These are phyloP conservation scores for Penicillium cinerascens DNA, from an alignment of 495 filamentous ascomycete genomes.

Conservation along the genomic window DNA sequence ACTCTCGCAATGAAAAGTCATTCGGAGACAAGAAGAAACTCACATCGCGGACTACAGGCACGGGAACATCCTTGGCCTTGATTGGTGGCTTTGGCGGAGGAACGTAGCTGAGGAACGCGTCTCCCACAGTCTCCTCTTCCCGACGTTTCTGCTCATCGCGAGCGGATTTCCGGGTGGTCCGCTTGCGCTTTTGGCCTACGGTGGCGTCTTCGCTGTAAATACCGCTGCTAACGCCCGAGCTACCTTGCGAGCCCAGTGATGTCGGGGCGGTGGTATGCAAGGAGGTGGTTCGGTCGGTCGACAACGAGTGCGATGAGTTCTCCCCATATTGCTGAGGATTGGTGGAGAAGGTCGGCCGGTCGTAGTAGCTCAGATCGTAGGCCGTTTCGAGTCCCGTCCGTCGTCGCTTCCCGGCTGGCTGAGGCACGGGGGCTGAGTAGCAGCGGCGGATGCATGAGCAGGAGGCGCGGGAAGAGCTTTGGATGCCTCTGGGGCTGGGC, in stretches of 20 bases:
- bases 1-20: background rate
- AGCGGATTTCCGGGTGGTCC: constrained; percentile 70
- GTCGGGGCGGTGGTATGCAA: constrained; percentile 87
- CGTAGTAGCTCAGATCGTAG: constrained; percentile 63
- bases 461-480: constrained; percentile 27
- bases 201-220: constrained; percentile 52
- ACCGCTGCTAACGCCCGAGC: constrained; percentile 54
- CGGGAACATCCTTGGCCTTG: constrained; percentile 87
- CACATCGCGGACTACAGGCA: constrained; percentile 80
- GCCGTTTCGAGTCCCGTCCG: constrained; percentile 58
- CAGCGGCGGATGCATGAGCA: constrained; percentile 6
- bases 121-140: constrained; percentile 62
- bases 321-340: constrained; percentile 65
- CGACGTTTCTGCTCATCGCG: constrained; percentile 76
- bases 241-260: constrained; percentile 75
- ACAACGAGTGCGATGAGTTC: constrained; percentile 66
- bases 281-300: constrained; percentile 84
- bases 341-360: constrained; percentile 62
- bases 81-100: constrained; percentile 84
- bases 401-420: constrained; percentile 62
- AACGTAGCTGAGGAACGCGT: constrained; percentile 73
- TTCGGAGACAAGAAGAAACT: constrained; percentile 34
- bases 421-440: constrained; percentile 24
- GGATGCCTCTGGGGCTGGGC: constrained; percentile 62
- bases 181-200: constrained; percentile 81